These are phyloP conservation scores for Teratosphaeria gauchensis DNA, from an alignment of 2,329 filamentous ascomycete species.

Conservation along the genomic window DNA sequence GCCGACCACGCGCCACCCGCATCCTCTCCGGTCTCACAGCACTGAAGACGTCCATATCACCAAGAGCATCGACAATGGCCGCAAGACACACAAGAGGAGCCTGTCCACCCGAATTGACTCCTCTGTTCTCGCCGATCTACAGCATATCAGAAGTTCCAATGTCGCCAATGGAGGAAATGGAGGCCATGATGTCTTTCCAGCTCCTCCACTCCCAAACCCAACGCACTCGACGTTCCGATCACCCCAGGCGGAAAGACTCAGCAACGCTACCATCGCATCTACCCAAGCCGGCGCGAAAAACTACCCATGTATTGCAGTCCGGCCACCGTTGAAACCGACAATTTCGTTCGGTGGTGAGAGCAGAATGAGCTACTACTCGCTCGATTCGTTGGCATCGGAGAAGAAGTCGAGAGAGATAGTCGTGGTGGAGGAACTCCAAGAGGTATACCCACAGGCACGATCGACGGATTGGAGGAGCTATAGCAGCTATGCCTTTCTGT, in stretches of 20 bases:
- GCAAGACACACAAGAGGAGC: constrained; percentile 1
- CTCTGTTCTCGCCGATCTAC: constrained; percentile 1
- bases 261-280: constrained; percentile 10
- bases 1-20: constrained; percentile 4
- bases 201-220: background rate
- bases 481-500: constrained; percentile 4
- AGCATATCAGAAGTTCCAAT: background rate
- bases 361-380: constrained; percentile 10
- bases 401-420: constrained; percentile 1
- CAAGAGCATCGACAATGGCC: background rate
- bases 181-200: background rate
- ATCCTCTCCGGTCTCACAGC: constrained; percentile 5
- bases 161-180: background rate
- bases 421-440: background rate
- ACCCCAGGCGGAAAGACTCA: constrained; percentile 12
- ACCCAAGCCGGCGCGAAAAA: constrained; percentile 1
- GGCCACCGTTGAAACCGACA: constrained; percentile 10
- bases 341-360: constrained; percentile 10
- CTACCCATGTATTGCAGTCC: constrained; percentile 7
- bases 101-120: background rate
- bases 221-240: background rate
- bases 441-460: background rate
- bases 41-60: constrained; percentile 1
- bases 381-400: background rate
- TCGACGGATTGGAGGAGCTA: constrained; percentile 2